Evolutionary conservation across 345 rosid species (phyloP).

Genomic region (Euphorbia peplus): DNA sequence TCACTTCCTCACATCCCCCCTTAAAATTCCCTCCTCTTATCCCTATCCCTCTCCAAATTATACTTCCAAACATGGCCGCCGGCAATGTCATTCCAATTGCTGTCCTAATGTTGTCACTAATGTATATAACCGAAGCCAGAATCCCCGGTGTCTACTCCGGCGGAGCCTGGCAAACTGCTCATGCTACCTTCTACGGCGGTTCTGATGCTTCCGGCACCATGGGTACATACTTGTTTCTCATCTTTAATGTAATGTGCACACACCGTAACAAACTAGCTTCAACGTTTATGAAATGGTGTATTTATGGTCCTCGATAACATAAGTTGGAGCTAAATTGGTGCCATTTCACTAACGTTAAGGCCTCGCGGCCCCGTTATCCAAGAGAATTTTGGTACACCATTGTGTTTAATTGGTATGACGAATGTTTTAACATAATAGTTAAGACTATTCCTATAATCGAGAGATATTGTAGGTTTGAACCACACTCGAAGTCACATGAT

Average conservation of each 20-base stretch:
- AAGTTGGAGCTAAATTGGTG: too few relatives aligned
- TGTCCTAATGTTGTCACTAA: constrained; percentile 1
- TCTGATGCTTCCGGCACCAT: constrained; percentile 37
- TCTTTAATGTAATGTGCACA: not conserved
- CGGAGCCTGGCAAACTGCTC: constrained; percentile 28
- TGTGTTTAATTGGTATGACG: too few relatives aligned
- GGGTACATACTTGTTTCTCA: constrained; percentile 11
- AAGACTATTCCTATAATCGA: too few relatives aligned
- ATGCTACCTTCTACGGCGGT: constrained; percentile 40
- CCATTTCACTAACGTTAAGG: too few relatives aligned
- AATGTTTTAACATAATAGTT: too few relatives aligned
- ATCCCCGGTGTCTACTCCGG: constrained; percentile 32
- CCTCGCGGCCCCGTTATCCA: too few relatives aligned
- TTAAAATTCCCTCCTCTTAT: not conserved
- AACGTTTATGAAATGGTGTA: too few relatives aligned
- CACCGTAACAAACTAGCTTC: too few relatives aligned
- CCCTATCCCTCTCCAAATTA: not conserved
- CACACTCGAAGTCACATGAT: too few relatives aligned
- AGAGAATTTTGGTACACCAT: too few relatives aligned
- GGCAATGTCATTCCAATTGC: not conserved
- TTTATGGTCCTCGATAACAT: too few relatives aligned
- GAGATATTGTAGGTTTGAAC: too few relatives aligned
- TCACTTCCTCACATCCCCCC: not conserved
- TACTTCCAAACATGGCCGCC: constrained; percentile 12
- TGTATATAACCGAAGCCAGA: constrained; percentile 21